Conservation (phyloP, 2,329 filamentous ascomycete genomes). For the Phialophora macrospora region DNA sequence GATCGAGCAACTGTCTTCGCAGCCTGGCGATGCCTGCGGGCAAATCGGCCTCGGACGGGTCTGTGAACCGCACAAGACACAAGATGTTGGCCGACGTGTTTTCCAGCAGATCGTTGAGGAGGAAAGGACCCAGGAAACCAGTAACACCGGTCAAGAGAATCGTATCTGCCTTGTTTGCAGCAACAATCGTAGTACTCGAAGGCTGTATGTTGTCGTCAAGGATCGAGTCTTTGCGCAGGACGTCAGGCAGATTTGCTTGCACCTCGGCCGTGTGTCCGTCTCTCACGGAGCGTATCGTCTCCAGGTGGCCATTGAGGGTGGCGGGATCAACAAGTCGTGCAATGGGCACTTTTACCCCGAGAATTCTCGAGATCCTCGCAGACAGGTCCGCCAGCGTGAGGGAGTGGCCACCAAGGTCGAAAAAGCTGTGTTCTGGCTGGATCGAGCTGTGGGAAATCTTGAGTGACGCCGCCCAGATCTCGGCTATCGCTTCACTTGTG, state of each 20-base stretch:
- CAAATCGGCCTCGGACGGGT: slow-evolving; percentile 67
- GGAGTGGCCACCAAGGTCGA: slow-evolving; percentile 80
- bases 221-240: slow-evolving; percentile 68
- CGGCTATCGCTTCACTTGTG: slow-evolving; percentile 68
- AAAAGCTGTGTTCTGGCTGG: slow-evolving; percentile 75
- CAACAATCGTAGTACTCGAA: slow-evolving; percentile 58
- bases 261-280: slow-evolving; percentile 76
- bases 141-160: slow-evolving; percentile 76
- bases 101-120: slow-evolving; percentile 71
- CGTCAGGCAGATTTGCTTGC: slow-evolving; percentile 73
- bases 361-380: slow-evolving; percentile 69
- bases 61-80: slow-evolving; percentile 74
- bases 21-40: slow-evolving; percentile 73
- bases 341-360: slow-evolving; percentile 74
- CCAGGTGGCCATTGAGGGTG: slow-evolving; percentile 73
- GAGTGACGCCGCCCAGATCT: slow-evolving; percentile 73
- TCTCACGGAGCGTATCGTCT: slow-evolving; percentile 70
- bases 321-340: slow-evolving; percentile 72
- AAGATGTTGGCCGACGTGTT: slow-evolving; percentile 71
- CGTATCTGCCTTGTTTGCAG: slow-evolving; percentile 68
- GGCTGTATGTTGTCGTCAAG: slow-evolving; percentile 73
- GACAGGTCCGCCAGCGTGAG: slow-evolving; percentile 77
- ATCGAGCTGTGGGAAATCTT: slow-evolving; percentile 67
- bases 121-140: slow-evolving; percentile 75
- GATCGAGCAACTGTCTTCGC: slow-evolving; percentile 75